A percentile compares a stretch with the other conserved stretches of the same genome.
Conservation (phyloP, 2,329 filamentous ascomycete species). For the Aspergillus candidus region DNA sequence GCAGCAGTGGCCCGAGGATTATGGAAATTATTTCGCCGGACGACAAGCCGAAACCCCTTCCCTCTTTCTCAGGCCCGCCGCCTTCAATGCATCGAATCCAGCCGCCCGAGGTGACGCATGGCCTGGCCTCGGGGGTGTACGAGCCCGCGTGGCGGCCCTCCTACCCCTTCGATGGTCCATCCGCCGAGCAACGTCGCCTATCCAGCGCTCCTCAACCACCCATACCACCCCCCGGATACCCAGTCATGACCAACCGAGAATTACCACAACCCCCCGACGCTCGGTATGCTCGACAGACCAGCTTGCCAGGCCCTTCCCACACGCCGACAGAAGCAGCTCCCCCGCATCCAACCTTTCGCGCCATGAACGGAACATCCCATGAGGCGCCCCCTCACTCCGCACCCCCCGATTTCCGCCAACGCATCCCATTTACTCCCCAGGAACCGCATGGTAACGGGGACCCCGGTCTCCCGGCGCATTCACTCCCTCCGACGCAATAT, state of each 20-base stretch:
- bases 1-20: slow-evolving; percentile 15
- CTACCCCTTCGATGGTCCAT: slow-evolving; percentile 24
- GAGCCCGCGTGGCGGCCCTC: slow-evolving; percentile 30
- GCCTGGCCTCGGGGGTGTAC: slow-evolving; percentile 23
- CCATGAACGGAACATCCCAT: slow-evolving; percentile 30
- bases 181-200: slow-evolving; percentile 25
- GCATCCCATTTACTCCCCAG: slow-evolving; percentile 27
- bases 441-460: slow-evolving; percentile 28
- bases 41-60: slow-evolving; percentile 21
- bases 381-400: slow-evolving; percentile 28
- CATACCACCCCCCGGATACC: slow-evolving; percentile 24
- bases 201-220: slow-evolving; percentile 23
- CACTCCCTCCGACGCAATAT: slow-evolving; percentile 28
- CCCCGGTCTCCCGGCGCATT: slow-evolving; percentile 22
- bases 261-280: slow-evolving; percentile 30
- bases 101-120: slow-evolving; percentile 24
- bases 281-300: slow-evolving; percentile 29
- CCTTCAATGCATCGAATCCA: slow-evolving; percentile 29
- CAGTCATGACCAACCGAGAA: slow-evolving; percentile 28
- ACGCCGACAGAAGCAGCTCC: slow-evolving; percentile 23
- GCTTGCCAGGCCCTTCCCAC: slow-evolving; percentile 25
- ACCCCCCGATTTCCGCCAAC: slow-evolving; percentile 29
- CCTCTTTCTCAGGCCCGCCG: slow-evolving; percentile 17
- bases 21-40: slow-evolving; percentile 24
- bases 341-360: slow-evolving; percentile 24